phyloP scores from a whole-genome alignment of 768 basidiomycete genomes.

The Pisolithus tinctorius region DNA sequence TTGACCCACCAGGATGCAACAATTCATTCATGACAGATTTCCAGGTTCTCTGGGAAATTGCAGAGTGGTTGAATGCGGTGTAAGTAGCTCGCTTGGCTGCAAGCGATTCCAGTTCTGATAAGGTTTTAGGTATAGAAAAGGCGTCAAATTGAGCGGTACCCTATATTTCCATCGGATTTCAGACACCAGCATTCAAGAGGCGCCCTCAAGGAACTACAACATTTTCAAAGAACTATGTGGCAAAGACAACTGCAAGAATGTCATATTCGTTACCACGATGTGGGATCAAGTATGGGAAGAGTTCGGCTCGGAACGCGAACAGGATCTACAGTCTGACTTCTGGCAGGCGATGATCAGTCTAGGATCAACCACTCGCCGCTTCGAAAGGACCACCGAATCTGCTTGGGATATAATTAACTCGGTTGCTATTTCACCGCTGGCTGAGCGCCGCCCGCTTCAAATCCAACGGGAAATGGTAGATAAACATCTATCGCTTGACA shows the following conservation, averaged over 20 bases:
- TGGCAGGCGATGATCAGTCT: slow-evolving; percentile 23
- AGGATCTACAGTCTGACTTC: slow-evolving; percentile 20
- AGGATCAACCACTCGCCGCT: slow-evolving; percentile 22
- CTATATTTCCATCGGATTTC: slow-evolving; percentile 21
- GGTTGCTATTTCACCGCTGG: background rate
- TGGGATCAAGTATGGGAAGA: slow-evolving; percentile 21
- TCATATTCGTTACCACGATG: slow-evolving; percentile 30
- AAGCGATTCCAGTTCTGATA: background rate
- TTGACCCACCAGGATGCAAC: slow-evolving; percentile 19
- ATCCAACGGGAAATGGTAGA: slow-evolving; percentile 1
- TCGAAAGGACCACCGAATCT: slow-evolving; percentile 12
- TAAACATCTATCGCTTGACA: background rate
- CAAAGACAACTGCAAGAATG: slow-evolving; percentile 20
- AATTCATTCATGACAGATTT: slow-evolving; percentile 10
- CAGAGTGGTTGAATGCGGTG: slow-evolving; percentile 22
- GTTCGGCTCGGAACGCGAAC: slow-evolving; percentile 19
- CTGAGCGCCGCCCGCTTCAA: background rate
- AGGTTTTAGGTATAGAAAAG: slow-evolving; percentile 17
- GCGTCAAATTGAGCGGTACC: slow-evolving; percentile 2
- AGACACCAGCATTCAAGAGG: slow-evolving; percentile 18
- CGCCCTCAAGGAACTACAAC: slow-evolving; percentile 21
- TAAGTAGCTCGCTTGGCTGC: slow-evolving; percentile 4
- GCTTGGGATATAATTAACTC: slow-evolving; percentile 26
- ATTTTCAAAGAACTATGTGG: slow-evolving; percentile 24
- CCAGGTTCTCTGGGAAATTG: slow-evolving; percentile 6